These are phyloP conservation scores for Arthrobotrys pseudoclavata DNA, from an alignment of 2,329 filamentous ascomycete genomes.

Conservation along the genomic window DNA sequence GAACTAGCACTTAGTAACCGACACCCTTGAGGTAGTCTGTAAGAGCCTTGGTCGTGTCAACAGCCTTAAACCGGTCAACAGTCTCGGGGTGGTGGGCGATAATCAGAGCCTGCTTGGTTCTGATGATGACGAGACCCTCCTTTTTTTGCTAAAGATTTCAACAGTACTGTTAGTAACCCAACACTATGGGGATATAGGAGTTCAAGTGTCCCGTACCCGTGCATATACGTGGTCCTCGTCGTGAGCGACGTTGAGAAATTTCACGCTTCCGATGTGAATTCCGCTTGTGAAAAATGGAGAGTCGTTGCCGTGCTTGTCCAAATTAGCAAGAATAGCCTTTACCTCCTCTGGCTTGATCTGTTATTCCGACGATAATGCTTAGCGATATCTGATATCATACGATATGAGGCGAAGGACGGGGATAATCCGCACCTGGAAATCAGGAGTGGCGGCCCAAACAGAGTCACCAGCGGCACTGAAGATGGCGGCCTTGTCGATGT, in stretches of 20 bases:
- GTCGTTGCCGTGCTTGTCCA: background rate
- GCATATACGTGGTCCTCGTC: constrained; percentile 13
- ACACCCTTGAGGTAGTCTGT: constrained; percentile 86
- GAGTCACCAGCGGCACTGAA: constrained; percentile 84
- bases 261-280: constrained; percentile 80
- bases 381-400: constrained; percentile 33
- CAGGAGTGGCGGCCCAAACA: constrained; percentile 79
- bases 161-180: background rate
- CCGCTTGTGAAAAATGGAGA: constrained; percentile 71
- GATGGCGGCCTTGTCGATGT: constrained; percentile 87
- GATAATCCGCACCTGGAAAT: constrained; percentile 76
- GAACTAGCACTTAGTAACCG: constrained; percentile 74
- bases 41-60: constrained; percentile 79
- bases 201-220: background rate
- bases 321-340: constrained; percentile 69
- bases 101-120: constrained; percentile 89
- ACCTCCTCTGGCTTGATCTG: constrained; percentile 69
- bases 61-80: constrained; percentile 80
- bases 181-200: background rate
- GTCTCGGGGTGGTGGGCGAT: constrained; percentile 86
- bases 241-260: constrained; percentile 73
- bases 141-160: constrained; percentile 73
- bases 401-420: constrained; percentile 15
- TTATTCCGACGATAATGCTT: background rate
- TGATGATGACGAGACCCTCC: constrained; percentile 83